Percentiles rank a stretch among this genome's conserved stretches.
These are phyloP conservation scores for Mycena vitilis DNA, from an alignment of 768 basidiomycete species.

Conservation along the genomic window DNA sequence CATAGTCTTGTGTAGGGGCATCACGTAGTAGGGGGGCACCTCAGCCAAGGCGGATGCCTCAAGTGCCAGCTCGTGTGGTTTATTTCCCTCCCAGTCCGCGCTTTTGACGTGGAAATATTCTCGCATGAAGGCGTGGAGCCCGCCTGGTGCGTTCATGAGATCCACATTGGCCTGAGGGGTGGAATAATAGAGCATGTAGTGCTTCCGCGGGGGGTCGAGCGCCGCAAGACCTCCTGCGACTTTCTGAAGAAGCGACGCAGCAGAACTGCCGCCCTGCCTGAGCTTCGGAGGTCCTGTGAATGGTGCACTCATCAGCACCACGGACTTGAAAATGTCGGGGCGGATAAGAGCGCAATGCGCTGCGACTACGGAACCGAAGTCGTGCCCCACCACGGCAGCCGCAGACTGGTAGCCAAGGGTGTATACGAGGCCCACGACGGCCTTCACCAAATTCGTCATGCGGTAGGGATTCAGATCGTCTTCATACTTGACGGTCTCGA, in stretches of 20 bases:
- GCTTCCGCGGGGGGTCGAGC: conserved; percentile 65
- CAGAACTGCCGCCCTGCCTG: conserved; percentile 10
- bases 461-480: conserved; percentile 65
- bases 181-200: conserved; percentile 66
- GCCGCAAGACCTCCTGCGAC: conserved; percentile 46
- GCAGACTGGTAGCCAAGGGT: conserved; percentile 61
- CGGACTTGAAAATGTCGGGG: conserved; percentile 65
- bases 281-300: conserved; percentile 57
- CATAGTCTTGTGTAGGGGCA: conserved; percentile 67
- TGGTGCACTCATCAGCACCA: conserved; percentile 72
- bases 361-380: conserved; percentile 67
- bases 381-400: conserved; percentile 68
- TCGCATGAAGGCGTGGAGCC: conserved; percentile 61
- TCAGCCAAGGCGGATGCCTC: conserved; percentile 50
- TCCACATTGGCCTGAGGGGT: conserved; percentile 59
- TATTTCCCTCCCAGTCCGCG: conserved; percentile 61
- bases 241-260: conserved; percentile 31
- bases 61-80: conserved; percentile 50
- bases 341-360: conserved; percentile 64
- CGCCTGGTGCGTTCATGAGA: conserved; percentile 55
- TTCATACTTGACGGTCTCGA: conserved; percentile 47
- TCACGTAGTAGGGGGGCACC: conserved; percentile 71
- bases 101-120: conserved; percentile 71
- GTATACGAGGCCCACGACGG: conserved; percentile 63
- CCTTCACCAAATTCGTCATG: conserved; percentile 61